These are phyloP conservation scores for Nigrospora osmanthi DNA, from an alignment of 2,329 filamentous ascomycete species.

Conservation along the genomic window DNA sequence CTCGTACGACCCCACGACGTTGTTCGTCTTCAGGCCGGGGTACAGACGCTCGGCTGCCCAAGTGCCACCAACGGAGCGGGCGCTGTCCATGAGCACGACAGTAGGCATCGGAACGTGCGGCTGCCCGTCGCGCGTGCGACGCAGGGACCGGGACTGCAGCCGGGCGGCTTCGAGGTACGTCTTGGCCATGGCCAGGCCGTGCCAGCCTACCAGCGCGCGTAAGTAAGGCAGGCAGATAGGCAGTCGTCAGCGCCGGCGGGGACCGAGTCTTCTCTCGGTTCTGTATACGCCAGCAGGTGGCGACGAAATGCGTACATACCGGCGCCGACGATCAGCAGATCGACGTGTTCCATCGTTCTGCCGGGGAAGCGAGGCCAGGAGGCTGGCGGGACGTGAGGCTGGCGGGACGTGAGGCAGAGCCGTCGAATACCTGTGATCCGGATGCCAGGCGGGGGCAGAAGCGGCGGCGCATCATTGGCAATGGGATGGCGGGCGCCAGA, in stretches of 20 bases:
- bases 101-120: slow-evolving; percentile 33
- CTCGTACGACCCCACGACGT: slow-evolving; percentile 55
- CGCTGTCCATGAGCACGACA: slow-evolving; percentile 42
- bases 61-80: slow-evolving; percentile 46
- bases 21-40: slow-evolving; percentile 55
- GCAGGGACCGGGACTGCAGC: slow-evolving; percentile 42
- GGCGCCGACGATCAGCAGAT: background rate
- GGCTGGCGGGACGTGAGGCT: too few relatives aligned
- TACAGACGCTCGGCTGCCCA: slow-evolving; percentile 54
- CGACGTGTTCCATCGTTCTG: too few relatives aligned
- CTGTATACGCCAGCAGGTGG: too few relatives aligned
- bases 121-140: slow-evolving; percentile 17
- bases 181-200: slow-evolving; percentile 41
- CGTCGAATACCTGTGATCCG: too few relatives aligned
- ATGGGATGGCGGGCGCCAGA: too few relatives aligned
- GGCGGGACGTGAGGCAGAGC: too few relatives aligned
- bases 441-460: too few relatives aligned
- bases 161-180: slow-evolving; percentile 34
- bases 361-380: too few relatives aligned
- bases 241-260: too few relatives aligned
- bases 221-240: too few relatives aligned
- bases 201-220: slow-evolving; percentile 29
- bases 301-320: slow-evolving; percentile 14
- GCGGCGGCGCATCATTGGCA: too few relatives aligned
- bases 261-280: too few relatives aligned